Conservation (phyloP, 2,329 filamentous ascomycete genomes). For the Fusarium sp. region DNA sequence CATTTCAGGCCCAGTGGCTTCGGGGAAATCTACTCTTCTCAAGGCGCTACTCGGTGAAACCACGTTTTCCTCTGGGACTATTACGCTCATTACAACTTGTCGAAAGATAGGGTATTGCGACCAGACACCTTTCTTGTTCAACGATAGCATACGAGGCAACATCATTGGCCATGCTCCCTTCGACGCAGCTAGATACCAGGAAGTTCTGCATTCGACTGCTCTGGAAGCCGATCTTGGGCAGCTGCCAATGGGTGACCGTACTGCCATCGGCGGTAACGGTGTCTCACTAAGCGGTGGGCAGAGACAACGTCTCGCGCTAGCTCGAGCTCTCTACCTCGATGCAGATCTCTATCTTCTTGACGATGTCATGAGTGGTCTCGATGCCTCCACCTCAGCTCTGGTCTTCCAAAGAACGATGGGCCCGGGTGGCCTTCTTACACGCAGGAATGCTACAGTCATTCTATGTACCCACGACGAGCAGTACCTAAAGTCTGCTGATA, state of each 20-base stretch:
- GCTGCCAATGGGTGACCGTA: slow-evolving; percentile 1
- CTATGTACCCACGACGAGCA: slow-evolving; percentile 1
- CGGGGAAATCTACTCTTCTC: slow-evolving; percentile 1
- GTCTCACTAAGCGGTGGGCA: slow-evolving; percentile 11
- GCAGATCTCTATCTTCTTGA: slow-evolving; percentile 2
- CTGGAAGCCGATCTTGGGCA: neutral
- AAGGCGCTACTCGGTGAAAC: slow-evolving; percentile 4
- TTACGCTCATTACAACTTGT: neutral
- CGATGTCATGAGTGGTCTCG: slow-evolving; percentile 8
- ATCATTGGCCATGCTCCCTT: slow-evolving; percentile 2
- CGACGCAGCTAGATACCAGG: neutral
- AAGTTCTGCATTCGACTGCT: neutral
- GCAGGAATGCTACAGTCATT: neutral
- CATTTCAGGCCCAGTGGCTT: slow-evolving; percentile 3
- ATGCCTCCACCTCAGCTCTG: neutral
- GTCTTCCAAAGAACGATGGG: slow-evolving; percentile 3
- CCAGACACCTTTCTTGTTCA: slow-evolving; percentile 9
- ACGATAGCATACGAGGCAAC: slow-evolving; percentile 1
- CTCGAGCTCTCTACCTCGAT: slow-evolving; percentile 5
- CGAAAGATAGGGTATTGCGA: slow-evolving; percentile 9
- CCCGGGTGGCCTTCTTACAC: neutral
- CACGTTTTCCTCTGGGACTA: neutral
- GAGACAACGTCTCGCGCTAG: slow-evolving; percentile 10
- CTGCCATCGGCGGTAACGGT: neutral
- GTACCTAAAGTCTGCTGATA: neutral